These are phyloP conservation scores for Linum tenue DNA, from an alignment of 345 rosid genomes.

Conservation along the genomic window DNA sequence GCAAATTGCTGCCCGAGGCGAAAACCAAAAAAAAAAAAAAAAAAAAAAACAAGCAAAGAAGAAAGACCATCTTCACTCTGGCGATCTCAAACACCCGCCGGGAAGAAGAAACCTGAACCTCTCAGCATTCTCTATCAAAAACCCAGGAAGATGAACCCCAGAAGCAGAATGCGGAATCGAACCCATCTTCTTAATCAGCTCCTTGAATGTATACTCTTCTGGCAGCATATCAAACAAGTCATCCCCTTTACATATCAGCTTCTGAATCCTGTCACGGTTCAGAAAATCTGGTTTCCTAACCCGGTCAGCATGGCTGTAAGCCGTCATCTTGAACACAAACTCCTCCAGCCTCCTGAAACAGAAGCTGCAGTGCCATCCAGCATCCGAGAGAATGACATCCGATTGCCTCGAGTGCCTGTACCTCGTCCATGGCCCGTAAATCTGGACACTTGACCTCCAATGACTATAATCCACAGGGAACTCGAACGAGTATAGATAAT, in stretches of 20 bases:
- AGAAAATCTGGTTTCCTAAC: constrained; percentile 44
- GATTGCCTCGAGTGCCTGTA: constrained; percentile 75
- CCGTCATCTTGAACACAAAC: constrained; percentile 83
- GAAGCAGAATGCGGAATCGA: constrained; percentile 62
- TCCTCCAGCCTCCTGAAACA: constrained; percentile 56
- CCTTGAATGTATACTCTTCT: constrained; percentile 66
- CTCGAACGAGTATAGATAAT: constrained; percentile 84
- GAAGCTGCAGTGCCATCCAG: constrained; percentile 97
- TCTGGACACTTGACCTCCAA: constrained; percentile 67
- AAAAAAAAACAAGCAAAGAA: too few species aligned
- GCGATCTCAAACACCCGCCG: constrained; percentile 57
- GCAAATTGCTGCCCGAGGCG: too few species aligned
- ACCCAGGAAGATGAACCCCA: constrained; percentile 86
- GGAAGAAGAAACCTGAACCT: constrained; percentile 81
- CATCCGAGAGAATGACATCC: constrained; percentile 57
- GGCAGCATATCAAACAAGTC: constrained; percentile 89
- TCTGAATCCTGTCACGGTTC: constrained; percentile 51
- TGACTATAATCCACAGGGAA: constrained; percentile 83
- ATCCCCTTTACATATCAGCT: constrained; percentile 52
- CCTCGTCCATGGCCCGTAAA: constrained; percentile 35
- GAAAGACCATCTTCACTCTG: not conserved
- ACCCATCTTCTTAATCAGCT: constrained; percentile 79
- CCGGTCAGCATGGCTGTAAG: constrained; percentile 89
- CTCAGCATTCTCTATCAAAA: constrained; percentile 70
- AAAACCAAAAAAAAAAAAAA: too few species aligned